Conservation (phyloP, 1,284 basidiomycete genomes). For the Sporisorium graminicola region DNA sequence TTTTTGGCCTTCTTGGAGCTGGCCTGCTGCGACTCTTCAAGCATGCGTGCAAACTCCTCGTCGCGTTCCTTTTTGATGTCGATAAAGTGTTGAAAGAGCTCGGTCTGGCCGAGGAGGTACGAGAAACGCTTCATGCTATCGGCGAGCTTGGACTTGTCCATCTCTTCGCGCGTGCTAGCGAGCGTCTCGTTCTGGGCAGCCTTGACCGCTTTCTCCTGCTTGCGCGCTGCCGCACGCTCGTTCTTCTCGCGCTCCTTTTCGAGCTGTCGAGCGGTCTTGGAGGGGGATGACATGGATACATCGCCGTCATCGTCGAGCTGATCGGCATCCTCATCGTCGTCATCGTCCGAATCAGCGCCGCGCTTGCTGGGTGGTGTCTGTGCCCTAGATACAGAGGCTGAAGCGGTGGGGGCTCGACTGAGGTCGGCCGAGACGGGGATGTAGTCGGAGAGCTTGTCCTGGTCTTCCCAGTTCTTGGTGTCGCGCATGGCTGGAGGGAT, state of each 20-base stretch:
- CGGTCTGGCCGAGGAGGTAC: conserved; percentile 68
- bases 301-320: conserved; percentile 42
- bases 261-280: conserved; percentile 57
- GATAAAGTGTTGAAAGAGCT: conserved; percentile 70
- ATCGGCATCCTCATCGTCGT: conserved; percentile 26
- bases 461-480: conserved; percentile 54
- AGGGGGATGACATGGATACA: conserved; percentile 42
- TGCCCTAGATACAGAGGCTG: conserved; percentile 47
- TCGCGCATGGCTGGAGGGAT: conserved; percentile 44
- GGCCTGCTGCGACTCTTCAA: conserved; percentile 74
- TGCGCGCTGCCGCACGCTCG: conserved; percentile 50
- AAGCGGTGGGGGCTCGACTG: conserved; percentile 52
- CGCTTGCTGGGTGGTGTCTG: conserved; percentile 41
- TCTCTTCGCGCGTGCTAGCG: conserved; percentile 55
- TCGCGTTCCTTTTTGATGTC: conserved; percentile 79
- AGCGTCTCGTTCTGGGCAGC: conserved; percentile 61
- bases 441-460: conserved; percentile 64
- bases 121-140: conserved; percentile 68
- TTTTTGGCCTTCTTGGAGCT: conserved; percentile 41
- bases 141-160: conserved; percentile 64
- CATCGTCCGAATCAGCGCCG: conserved; percentile 24
- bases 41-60: conserved; percentile 89
- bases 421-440: conserved; percentile 57
- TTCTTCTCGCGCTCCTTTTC: conserved; percentile 60
- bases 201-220: conserved; percentile 45